These are phyloP conservation scores for Pleurotus pulmonarius DNA, from an alignment of 768 basidiomycete genomes.

Conservation along the genomic window DNA sequence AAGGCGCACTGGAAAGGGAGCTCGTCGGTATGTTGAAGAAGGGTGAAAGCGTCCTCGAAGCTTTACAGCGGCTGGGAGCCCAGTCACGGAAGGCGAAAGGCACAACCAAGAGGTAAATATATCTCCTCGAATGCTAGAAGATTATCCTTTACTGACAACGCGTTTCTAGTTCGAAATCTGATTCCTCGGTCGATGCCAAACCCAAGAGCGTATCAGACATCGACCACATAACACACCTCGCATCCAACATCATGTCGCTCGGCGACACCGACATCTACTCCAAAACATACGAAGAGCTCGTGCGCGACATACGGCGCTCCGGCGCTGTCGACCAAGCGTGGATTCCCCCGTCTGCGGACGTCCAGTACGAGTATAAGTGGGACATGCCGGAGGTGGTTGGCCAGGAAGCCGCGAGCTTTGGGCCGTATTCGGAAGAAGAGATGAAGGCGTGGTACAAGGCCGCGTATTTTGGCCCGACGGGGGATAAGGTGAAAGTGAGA, in stretches of 20 bases:
- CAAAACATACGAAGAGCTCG: slow-evolving; percentile 80
- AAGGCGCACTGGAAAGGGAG: slow-evolving; percentile 57
- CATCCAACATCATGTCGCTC: slow-evolving; percentile 83
- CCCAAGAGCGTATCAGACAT: slow-evolving; percentile 48
- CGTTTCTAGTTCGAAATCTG: no score
- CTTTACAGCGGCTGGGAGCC: slow-evolving; percentile 79
- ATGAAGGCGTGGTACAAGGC: slow-evolving; percentile 79
- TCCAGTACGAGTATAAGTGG: slow-evolving; percentile 85
- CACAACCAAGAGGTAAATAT: slow-evolving; percentile 27
- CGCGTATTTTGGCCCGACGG: slow-evolving; percentile 72
- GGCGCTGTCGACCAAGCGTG: slow-evolving; percentile 67
- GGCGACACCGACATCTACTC: slow-evolving; percentile 87
- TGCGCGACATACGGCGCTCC: slow-evolving; percentile 69
- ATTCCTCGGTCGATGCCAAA: no score
- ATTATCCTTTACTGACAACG: no score
- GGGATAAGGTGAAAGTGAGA: slow-evolving; percentile 77
- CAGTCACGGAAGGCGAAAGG: slow-evolving; percentile 53
- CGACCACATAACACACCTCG: slow-evolving; percentile 73
- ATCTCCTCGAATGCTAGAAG: not conserved
- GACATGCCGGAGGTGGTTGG: slow-evolving; percentile 42
- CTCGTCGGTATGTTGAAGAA: slow-evolving; percentile 76
- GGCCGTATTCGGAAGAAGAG: slow-evolving; percentile 79
- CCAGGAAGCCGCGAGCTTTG: slow-evolving; percentile 55
- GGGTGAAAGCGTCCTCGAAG: slow-evolving; percentile 89
- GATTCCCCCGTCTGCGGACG: slow-evolving; percentile 73